A percentile compares a stretch with the other conserved stretches of the same genome.
phyloP scores from a whole-genome alignment of 345 rosid species.

The Citrus sp. region DNA sequence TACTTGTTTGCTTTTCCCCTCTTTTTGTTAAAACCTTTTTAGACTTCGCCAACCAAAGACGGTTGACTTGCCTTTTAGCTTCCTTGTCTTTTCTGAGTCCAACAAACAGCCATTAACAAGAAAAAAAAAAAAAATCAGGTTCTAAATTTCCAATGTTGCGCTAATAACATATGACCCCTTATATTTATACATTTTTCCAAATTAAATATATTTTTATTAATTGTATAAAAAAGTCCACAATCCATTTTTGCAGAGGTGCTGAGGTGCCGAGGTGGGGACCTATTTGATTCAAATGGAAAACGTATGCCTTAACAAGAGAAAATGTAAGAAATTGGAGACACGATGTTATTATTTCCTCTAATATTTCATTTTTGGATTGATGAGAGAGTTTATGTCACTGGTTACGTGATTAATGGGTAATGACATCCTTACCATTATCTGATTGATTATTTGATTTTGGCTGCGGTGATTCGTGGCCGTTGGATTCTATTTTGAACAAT shows the following conservation, averaged over 20 bases:
- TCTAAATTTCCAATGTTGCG: no score
- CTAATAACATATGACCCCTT: not conserved
- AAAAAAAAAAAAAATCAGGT: not conserved
- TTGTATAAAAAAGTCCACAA: not conserved
- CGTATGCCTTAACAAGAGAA: not conserved
- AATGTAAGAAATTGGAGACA: not conserved
- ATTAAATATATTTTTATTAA: no score
- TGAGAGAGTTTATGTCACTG: no score
- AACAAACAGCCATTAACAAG: not conserved
- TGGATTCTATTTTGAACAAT: not conserved
- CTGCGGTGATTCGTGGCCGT: slow-evolving; percentile 10
- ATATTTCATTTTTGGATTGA: no score
- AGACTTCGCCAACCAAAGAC: slow-evolving; percentile 25
- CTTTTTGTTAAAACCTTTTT: slow-evolving; percentile 15
- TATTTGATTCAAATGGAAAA: not conserved
- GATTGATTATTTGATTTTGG: not conserved
- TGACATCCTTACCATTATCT: slow-evolving; percentile 3
- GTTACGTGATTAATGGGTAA: not conserved
- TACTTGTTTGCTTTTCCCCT: not conserved
- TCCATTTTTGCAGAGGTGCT: no score
- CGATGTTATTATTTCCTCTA: not conserved
- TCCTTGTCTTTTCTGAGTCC: slow-evolving; percentile 7
- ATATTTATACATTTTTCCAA: no score
- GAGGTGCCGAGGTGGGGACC: not conserved
- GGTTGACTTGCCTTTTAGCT: slow-evolving; percentile 28